Conservation (phyloP, 495 filamentous ascomycete genomes). For the Aspergillus cavernicola region DNA sequence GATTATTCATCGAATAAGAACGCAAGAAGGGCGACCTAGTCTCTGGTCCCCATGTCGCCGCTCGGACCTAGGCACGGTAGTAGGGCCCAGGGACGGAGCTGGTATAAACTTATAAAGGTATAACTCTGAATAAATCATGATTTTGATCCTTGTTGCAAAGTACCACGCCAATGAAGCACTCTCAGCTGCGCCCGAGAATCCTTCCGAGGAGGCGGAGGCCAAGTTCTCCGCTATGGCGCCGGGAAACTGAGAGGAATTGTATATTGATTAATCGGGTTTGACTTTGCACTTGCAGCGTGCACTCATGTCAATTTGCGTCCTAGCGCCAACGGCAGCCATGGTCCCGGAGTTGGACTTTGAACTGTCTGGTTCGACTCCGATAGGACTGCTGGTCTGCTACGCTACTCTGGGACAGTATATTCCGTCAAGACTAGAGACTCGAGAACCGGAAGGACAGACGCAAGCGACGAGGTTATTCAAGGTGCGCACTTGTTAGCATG, state of each 20-base stretch:
- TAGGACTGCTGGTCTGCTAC: neutral
- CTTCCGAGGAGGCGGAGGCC: slow-evolving; percentile 4
- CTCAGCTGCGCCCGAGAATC: slow-evolving; percentile 1
- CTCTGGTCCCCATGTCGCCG: slow-evolving; percentile 2
- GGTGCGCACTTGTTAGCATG: neutral
- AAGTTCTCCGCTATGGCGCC: slow-evolving; percentile 5
- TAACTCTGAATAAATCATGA: neutral
- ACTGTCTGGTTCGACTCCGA: slow-evolving; percentile 3
- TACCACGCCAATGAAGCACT: slow-evolving; percentile 1
- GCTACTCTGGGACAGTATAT: neutral
- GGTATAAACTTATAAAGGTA: too few relatives aligned
- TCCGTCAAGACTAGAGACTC: neutral
- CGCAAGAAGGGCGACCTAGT: neutral
- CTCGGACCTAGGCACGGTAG: slow-evolving; percentile 13
- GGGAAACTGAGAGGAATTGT: neutral
- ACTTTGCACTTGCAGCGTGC: too few relatives aligned
- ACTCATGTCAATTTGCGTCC: neutral
- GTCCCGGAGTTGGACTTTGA: neutral
- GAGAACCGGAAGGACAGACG: neutral
- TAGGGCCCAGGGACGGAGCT: too few relatives aligned
- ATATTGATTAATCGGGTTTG: neutral
- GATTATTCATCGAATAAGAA: slow-evolving; percentile 5
- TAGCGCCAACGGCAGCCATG: slow-evolving; percentile 2
- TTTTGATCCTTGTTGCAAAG: neutral
- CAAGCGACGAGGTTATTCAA: neutral